These are phyloP conservation scores for Petasospora fabianii DNA, from an alignment of 1,139 yeast species.

Conservation along the genomic window DNA sequence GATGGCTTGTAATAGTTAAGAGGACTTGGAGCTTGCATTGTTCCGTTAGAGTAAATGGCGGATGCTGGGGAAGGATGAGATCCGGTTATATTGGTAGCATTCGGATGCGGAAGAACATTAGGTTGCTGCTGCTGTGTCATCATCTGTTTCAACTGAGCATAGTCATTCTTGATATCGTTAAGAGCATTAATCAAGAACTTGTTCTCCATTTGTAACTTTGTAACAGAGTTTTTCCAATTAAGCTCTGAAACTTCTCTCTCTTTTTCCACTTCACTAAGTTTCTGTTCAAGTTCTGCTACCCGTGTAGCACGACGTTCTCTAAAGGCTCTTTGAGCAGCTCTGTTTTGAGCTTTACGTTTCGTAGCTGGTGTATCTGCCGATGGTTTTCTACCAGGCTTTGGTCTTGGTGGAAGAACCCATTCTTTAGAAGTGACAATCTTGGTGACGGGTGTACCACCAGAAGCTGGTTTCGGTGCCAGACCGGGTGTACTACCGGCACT, in stretches of 20 bases:
- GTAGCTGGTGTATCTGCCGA: constrained; percentile 65
- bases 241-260: constrained; percentile 62
- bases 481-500: constrained; percentile 10
- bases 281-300: constrained; percentile 50
- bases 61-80: constrained; percentile 12
- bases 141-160: constrained; percentile 20
- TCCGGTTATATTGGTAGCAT: constrained; percentile 11
- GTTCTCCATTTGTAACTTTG: constrained; percentile 34
- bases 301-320: constrained; percentile 35
- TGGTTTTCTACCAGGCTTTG: constrained; percentile 89
- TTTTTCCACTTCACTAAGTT: constrained; percentile 59
- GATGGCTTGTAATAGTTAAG: constrained; percentile 24
- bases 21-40: constrained; percentile 25
- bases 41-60: constrained; percentile 24
- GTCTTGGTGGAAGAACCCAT: constrained; percentile 90
- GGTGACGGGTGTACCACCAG: constrained; percentile 16
- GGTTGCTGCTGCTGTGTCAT: constrained; percentile 14
- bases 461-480: constrained; percentile 11
- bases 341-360: constrained; percentile 85
- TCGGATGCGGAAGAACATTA: constrained; percentile 12
- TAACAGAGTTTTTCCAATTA: constrained; percentile 44
- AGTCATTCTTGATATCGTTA: constrained; percentile 27
- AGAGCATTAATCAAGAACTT: constrained; percentile 29
- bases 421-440: constrained; percentile 72
- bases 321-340: constrained; percentile 95